phyloP scores from a whole-genome alignment of 2,329 filamentous ascomycete species.

The Ophiostoma ulmi region DNA sequence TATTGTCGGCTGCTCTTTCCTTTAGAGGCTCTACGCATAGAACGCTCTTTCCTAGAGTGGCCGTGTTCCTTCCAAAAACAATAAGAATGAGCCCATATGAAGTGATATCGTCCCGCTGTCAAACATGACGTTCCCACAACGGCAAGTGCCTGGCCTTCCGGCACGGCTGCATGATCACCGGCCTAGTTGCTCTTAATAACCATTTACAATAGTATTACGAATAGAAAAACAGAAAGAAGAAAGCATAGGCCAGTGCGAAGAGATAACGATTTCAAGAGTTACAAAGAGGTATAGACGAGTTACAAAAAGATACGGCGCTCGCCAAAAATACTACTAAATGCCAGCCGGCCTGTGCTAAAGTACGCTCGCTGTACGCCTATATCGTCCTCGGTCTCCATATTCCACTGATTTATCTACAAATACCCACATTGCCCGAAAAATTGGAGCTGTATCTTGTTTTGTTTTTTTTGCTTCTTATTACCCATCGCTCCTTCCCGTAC shows the following conservation, averaged over 20 bases:
- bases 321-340: neutral
- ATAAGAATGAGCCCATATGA: neutral
- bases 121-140: neutral
- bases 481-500: conserved; percentile 17
- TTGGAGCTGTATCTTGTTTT: conserved; percentile 11
- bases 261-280: neutral
- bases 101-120: neutral
- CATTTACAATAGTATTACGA: conserved; percentile 15
- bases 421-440: conserved; percentile 15
- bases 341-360: neutral
- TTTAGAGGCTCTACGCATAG: neutral
- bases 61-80: neutral
- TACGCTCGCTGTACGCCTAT: neutral
- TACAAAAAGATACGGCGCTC: neutral
- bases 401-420: conserved; percentile 13
- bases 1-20: neutral
- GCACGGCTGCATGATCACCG: conserved; percentile 5
- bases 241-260: neutral
- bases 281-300: neutral
- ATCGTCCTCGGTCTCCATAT: conserved; percentile 9
- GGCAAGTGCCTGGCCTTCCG: conserved; percentile 14
- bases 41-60: neutral
- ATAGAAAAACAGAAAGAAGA: neutral
- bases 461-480: neutral
- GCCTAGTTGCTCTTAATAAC: conserved; percentile 20